Conservation (phyloP, 305 asterid species). For the Solanum hybrid region DNA sequence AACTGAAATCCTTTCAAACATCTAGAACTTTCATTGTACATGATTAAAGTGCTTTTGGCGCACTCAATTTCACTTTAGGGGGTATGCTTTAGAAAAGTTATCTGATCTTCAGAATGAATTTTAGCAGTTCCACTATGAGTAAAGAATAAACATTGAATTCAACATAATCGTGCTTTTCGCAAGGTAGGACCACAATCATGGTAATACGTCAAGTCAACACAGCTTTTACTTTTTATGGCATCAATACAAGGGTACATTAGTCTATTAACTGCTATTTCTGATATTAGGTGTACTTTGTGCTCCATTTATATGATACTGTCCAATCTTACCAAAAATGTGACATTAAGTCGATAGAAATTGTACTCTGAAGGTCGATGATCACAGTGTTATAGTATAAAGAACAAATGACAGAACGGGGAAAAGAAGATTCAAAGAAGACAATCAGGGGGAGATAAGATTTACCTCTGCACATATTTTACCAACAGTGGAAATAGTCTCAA, state of each 20-base stretch:
- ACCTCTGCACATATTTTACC: constrained; percentile 92
- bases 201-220: background rate
- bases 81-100: background rate
- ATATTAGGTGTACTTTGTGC: background rate
- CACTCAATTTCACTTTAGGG: background rate
- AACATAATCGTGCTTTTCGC: background rate
- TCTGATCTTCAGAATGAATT: background rate
- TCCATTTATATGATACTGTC: background rate
- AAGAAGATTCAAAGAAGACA: background rate
- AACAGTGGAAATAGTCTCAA: constrained; percentile 68
- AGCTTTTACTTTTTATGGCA: background rate
- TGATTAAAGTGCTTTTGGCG: background rate
- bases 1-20: background rate
- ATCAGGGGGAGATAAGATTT: background rate
- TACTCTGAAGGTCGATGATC: background rate
- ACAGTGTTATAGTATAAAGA: background rate
- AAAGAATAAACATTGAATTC: background rate
- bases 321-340: background rate
- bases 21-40: background rate
- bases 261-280: background rate
- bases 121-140: background rate
- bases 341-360: background rate
- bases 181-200: background rate
- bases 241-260: background rate
- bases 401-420: background rate